These are phyloP conservation scores for Emmonsiellopsis sp. DNA, from an alignment of 2,329 filamentous ascomycete species.

Conservation along the genomic window DNA sequence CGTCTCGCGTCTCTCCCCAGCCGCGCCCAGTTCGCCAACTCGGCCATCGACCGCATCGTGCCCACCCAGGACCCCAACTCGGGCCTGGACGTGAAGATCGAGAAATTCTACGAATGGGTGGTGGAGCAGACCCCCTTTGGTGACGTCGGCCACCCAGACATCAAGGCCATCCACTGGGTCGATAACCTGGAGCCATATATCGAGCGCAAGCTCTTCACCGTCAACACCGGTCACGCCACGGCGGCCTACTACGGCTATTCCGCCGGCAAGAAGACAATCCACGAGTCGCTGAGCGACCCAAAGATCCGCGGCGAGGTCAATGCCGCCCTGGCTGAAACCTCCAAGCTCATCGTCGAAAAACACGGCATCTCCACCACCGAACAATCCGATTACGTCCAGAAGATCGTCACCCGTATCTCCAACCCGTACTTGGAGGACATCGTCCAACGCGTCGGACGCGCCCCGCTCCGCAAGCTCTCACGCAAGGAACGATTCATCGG, in stretches of 20 bases:
- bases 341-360: constrained; percentile 75
- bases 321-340: constrained; percentile 75
- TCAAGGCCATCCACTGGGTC: constrained; percentile 89
- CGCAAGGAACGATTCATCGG: constrained; percentile 95
- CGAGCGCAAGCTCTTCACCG: constrained; percentile 98
- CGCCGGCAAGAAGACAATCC: constrained; percentile 75
- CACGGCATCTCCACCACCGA: constrained; percentile 66
- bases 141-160: constrained; percentile 58
- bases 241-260: constrained; percentile 93
- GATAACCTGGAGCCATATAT: constrained; percentile 88
- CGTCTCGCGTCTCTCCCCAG: constrained; percentile 59
- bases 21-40: constrained; percentile 89
- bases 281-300: constrained; percentile 75
- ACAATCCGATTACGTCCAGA: constrained; percentile 80
- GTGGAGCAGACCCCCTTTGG: constrained; percentile 82
- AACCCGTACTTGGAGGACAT: constrained; percentile 89
- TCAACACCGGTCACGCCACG: constrained; percentile 96
- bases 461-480: constrained; percentile 84
- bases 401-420: constrained; percentile 85
- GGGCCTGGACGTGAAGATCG: constrained; percentile 85
- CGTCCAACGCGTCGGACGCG: constrained; percentile 90
- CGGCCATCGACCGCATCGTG: constrained; percentile 95
- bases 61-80: constrained; percentile 74
- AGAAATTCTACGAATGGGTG: constrained; percentile 99
- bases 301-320: constrained; percentile 73